Evolutionary conservation across 768 basidiomycete genomes (phyloP), one percentile per base, ranked within the genome.

Genomic region (Leccinum uliginosum): DNA sequence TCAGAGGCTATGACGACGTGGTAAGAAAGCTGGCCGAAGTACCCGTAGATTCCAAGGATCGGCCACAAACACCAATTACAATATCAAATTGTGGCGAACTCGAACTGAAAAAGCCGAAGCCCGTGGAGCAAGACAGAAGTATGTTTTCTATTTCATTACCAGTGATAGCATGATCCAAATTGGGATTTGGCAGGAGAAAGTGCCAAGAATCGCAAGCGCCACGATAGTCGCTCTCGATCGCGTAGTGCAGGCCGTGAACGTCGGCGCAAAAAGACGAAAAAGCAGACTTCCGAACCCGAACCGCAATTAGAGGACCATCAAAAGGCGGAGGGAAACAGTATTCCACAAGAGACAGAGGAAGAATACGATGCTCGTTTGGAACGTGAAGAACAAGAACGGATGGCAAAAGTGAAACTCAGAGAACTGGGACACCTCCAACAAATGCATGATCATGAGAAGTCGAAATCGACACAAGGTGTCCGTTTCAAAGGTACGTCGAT

Each of bases 71-170:
- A 1, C 85, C 86, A 2, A 83, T 95, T 11, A 72, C 80, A 10
- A 83, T 96, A 59, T 72, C 78, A 3, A 90, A 86, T 67, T 92
- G 89, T 53, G 93, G 93, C 11, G 93, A 96, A 67, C 83, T 96
- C 35, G 87, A 91, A 68, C 78, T 91, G 11, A 81, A 80, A 55
- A 80, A 59, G 24, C 34, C 52, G 29, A 60, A 59, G 44, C 51
- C 53, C 7, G 27, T 19, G 2, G 58, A 66, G 2, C 60, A 52
- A 45, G 40, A 38, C 1, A 60, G 59, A 50, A 55, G 70, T 71
- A 49, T 21, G 58, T 38, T 23, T 15, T 0, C 12, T 19, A 15
- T 45, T 54, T 51, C 19, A 34, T 34, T 30, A 34, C 9, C 6
- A 4, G n/a, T 21, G 12, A 26, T 23, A 29, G 17, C 30, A 6